These are phyloP conservation scores for Pseudonitzschia multiseries DNA, from an alignment of 108 stramenopile species.

Conservation along the genomic window DNA sequence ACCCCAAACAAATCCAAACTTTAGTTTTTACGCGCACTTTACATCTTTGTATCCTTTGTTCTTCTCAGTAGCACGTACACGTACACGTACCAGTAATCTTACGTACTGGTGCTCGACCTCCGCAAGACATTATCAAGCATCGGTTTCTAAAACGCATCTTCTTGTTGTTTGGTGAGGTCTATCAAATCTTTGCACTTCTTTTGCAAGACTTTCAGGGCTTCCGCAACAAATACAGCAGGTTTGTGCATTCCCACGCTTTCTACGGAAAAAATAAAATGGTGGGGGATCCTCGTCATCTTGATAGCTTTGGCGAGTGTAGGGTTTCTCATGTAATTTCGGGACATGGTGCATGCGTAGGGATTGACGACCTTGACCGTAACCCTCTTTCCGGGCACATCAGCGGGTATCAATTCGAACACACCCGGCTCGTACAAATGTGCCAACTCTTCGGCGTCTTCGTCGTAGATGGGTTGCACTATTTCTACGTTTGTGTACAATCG, in stretches of 20 bases:
- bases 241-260: conserved; percentile 92
- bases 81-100: too few species aligned
- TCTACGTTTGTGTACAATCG: conserved; percentile 80
- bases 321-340: conserved; percentile 92
- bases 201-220: conserved; percentile 78
- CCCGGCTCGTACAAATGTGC: conserved; percentile 88
- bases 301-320: conserved; percentile 73
- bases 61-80: too few species aligned
- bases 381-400: conserved; percentile 21
- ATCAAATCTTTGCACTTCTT: conserved; percentile 59
- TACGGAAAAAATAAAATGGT: conserved; percentile 97
- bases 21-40: too few species aligned
- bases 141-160: conserved; percentile 1
- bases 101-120: too few species aligned
- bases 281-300: conserved; percentile 78
- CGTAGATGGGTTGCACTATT: conserved; percentile 65
- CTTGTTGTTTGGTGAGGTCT: conserved; percentile 47
- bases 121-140: too few species aligned
- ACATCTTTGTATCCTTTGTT: too few species aligned
- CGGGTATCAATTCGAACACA: conserved; percentile 72
- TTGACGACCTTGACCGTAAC: conserved; percentile 71
- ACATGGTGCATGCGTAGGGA: conserved; percentile 97
- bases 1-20: too few species aligned
- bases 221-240: conserved; percentile 82
- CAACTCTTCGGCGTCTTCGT: conserved; percentile 84